Percentiles rank a stretch among this genome's conserved stretches.
phyloP scores from a whole-genome alignment of 306 rosid genomes.

The Vigna angularis region DNA sequence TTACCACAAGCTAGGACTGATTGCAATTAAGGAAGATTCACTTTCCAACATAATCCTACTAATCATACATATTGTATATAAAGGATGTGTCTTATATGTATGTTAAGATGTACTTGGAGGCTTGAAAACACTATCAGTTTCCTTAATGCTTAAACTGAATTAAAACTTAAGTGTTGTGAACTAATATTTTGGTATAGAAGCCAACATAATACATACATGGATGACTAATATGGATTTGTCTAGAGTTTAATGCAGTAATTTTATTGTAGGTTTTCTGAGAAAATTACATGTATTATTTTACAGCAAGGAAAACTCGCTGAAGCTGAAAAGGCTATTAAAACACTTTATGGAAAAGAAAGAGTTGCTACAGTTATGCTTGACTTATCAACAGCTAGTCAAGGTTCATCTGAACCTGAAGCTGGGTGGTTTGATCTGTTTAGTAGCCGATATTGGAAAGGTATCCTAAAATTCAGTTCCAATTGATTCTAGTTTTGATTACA shows the following conservation, averaged over 20 bases:
- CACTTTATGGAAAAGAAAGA: constrained; percentile 84
- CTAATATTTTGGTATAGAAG: constrained; percentile 14
- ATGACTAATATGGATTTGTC: constrained; percentile 1
- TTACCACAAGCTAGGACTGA: too few relatives aligned
- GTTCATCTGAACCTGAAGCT: constrained; percentile 92
- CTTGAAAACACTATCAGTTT: neutral
- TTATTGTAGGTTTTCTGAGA: constrained; percentile 38
- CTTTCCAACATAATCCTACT: neutral
- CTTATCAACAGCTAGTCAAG: constrained; percentile 67
- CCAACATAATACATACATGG: neutral
- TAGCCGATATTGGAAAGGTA: constrained; percentile 94
- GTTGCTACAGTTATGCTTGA: constrained; percentile 72
- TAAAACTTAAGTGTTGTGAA: constrained; percentile 2
- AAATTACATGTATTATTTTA: constrained; percentile 41
- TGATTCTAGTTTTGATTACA: constrained; percentile 18
- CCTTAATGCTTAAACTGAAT: constrained; percentile 11
- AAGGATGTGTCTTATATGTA: neutral
- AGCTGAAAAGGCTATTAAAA: constrained; percentile 82
- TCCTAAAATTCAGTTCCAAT: neutral
- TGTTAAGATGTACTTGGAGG: neutral
- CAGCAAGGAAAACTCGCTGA: constrained; percentile 89
- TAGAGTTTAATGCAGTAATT: constrained; percentile 18
- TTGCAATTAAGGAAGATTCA: too few relatives aligned
- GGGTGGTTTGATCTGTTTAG: constrained; percentile 97
- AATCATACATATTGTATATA: neutral